Percentiles rank a stretch among this genome's conserved stretches.
These are phyloP conservation scores for Rhodosporidiobolus odoratus DNA, from an alignment of 768 basidiomycete genomes.

Conservation along the genomic window DNA sequence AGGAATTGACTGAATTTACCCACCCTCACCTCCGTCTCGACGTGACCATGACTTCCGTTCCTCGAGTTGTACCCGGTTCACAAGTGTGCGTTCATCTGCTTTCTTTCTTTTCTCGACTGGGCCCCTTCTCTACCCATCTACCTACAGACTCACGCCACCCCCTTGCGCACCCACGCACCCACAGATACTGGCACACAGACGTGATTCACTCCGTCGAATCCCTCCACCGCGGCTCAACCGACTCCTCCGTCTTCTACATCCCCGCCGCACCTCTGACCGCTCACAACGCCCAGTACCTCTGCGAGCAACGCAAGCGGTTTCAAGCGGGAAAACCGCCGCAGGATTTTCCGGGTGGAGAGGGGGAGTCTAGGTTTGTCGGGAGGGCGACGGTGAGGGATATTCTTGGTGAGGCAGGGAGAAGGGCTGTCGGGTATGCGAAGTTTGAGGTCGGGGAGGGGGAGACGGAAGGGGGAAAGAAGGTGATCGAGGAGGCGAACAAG, in stretches of 20 bases:
- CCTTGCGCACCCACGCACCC: neutral
- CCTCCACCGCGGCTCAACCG: slow-evolving; percentile 36
- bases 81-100: slow-evolving; percentile 48
- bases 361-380: slow-evolving; percentile 18
- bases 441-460: neutral
- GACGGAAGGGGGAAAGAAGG: slow-evolving; percentile 11
- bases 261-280: slow-evolving; percentile 34
- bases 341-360: slow-evolving; percentile 32
- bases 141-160: no score
- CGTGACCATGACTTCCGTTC: slow-evolving; percentile 58
- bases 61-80: slow-evolving; percentile 60
- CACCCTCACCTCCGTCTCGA: slow-evolving; percentile 62
- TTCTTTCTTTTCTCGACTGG: slow-evolving; percentile 44
- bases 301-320: slow-evolving; percentile 12
- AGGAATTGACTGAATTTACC: slow-evolving; percentile 54
- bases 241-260: slow-evolving; percentile 42
- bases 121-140: slow-evolving; percentile 42
- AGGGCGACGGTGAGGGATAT: slow-evolving; percentile 9
- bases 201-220: slow-evolving; percentile 40
- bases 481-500: slow-evolving; percentile 23
- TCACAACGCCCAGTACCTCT: slow-evolving; percentile 17
- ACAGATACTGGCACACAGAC: slow-evolving; percentile 25
- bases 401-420: neutral
- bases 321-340: slow-evolving; percentile 1
- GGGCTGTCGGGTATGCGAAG: slow-evolving; percentile 15